These are phyloP conservation scores for Coemansia sp. DNA, from an alignment of 192 early-diverging fungal species.

Conservation along the genomic window DNA sequence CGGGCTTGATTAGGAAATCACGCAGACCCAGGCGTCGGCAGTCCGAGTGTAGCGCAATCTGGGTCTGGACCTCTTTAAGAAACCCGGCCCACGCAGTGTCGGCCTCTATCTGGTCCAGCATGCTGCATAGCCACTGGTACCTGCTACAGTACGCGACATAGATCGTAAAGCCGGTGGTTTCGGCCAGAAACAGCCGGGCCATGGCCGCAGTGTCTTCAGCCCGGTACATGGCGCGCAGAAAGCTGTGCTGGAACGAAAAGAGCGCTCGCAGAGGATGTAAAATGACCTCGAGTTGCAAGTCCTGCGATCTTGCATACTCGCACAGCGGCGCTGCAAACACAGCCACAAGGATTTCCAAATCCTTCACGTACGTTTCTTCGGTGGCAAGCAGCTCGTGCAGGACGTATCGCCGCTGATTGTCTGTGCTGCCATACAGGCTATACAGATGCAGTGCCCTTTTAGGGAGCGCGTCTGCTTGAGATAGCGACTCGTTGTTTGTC, in stretches of 20 bases:
- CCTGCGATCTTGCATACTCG: slow-evolving; percentile 19
- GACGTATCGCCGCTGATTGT: slow-evolving; percentile 40
- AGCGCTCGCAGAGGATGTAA: slow-evolving; percentile 34
- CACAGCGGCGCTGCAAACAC: slow-evolving; percentile 41
- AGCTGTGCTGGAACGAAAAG: slow-evolving; percentile 36
- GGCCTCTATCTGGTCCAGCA: slow-evolving; percentile 25
- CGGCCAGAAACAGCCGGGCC: slow-evolving; percentile 28
- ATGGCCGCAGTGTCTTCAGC: slow-evolving; percentile 12
- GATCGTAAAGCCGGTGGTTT: slow-evolving; percentile 18
- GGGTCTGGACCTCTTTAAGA: slow-evolving; percentile 21
- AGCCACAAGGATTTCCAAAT: slow-evolving; percentile 51
- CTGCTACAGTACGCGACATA: slow-evolving; percentile 43
- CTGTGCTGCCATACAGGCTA: not conserved
- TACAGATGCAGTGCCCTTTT: not conserved
- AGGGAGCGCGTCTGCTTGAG: not conserved
- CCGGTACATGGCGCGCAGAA: slow-evolving; percentile 18
- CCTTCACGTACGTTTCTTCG: slow-evolving; percentile 55
- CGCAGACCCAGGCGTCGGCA: slow-evolving; percentile 31
- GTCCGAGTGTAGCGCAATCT: slow-evolving; percentile 19
- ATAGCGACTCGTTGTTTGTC: not conserved
- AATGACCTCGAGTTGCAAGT: slow-evolving; percentile 23
- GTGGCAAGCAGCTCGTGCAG: slow-evolving; percentile 53
- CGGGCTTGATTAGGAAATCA: slow-evolving; percentile 64
- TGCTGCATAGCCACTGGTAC: slow-evolving; percentile 34
- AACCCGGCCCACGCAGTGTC: slow-evolving; percentile 39